phyloP scores from a whole-genome alignment of 2,329 filamentous ascomycete genomes.

The Pseudogymnoascus sp. region DNA sequence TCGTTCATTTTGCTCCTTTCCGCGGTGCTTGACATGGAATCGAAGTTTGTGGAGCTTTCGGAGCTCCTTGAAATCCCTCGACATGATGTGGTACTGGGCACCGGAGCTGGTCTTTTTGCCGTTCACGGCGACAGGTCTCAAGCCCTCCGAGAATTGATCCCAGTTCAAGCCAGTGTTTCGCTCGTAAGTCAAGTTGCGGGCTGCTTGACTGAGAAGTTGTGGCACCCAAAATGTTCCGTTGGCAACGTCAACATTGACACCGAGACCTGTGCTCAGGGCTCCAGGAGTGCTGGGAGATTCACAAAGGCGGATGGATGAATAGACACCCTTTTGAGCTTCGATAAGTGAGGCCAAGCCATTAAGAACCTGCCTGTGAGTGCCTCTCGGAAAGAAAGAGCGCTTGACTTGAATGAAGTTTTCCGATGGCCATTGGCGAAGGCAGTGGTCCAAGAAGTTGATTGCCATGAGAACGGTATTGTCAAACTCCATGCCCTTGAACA shows the following conservation, averaged over 20 bases:
- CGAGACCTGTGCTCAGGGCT: slow-evolving; percentile 46
- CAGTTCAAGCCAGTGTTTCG: slow-evolving; percentile 22
- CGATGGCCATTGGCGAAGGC: slow-evolving; percentile 71
- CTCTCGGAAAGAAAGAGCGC: slow-evolving; percentile 63
- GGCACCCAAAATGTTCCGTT: slow-evolving; percentile 80
- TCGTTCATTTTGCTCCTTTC: slow-evolving; percentile 38
- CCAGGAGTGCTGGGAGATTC: slow-evolving; percentile 35
- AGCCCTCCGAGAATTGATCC: slow-evolving; percentile 19
- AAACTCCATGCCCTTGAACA: slow-evolving; percentile 50
- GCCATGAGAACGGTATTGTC: slow-evolving; percentile 64
- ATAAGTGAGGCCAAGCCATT: slow-evolving; percentile 53
- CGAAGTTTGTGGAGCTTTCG: slow-evolving; percentile 45
- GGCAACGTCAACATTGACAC: slow-evolving; percentile 82
- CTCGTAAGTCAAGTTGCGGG: slow-evolving; percentile 25
- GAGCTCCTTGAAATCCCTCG: slow-evolving; percentile 46
- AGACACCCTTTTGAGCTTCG: slow-evolving; percentile 80
- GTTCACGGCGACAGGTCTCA: slow-evolving; percentile 18
- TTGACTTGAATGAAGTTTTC: slow-evolving; percentile 62
- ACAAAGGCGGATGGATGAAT: slow-evolving; percentile 72
- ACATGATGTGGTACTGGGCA: slow-evolving; percentile 23
- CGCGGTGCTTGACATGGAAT: slow-evolving; percentile 48
- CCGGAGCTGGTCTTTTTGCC: slow-evolving; percentile 21
- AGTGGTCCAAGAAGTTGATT: slow-evolving; percentile 85
- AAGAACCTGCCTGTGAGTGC: slow-evolving; percentile 16
- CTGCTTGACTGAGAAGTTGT: slow-evolving; percentile 30